Evolutionary conservation across 2,329 filamentous ascomycete species (phyloP).

Genomic region (Davidsoniella neocaledoniae): DNA sequence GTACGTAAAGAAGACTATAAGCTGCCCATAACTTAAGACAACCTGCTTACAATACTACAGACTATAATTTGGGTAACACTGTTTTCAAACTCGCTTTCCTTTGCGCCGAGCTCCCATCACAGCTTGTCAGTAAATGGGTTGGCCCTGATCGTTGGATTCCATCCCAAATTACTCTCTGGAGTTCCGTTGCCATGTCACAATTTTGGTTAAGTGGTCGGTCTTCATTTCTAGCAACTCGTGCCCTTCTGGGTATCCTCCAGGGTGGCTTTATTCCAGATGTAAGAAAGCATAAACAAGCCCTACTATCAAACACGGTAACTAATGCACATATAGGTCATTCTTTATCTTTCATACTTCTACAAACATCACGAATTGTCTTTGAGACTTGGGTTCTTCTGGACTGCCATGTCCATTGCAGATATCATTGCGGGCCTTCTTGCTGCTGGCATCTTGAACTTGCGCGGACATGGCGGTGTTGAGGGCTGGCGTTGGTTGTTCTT

Average conservation of each 20-base stretch:
- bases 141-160: conserved; percentile 45
- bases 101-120: conserved; percentile 34
- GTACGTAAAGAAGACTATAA: conserved; percentile 9
- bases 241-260: conserved; percentile 26
- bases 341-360: conserved; percentile 30
- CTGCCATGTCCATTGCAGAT: conserved; percentile 24
- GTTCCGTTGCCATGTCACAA: conserved; percentile 32
- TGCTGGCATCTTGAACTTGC: conserved; percentile 25
- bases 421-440: conserved; percentile 24
- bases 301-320: too few relatives aligned
- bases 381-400: conserved; percentile 26
- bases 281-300: conserved; percentile 5
- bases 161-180: conserved; percentile 39
- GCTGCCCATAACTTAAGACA: background rate
- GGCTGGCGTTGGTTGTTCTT: conserved; percentile 37
- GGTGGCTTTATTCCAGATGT: conserved; percentile 31
- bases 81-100: conserved; percentile 20
- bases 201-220: conserved; percentile 23
- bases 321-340: conserved; percentile 14
- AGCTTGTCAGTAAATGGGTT: conserved; percentile 40
- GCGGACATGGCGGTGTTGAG: conserved; percentile 20
- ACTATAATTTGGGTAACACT: conserved; percentile 21
- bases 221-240: conserved; percentile 24
- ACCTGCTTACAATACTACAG: conserved; percentile 13
- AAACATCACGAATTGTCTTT: conserved; percentile 25